Percentiles rank a stretch among this genome's conserved stretches.
Conservation (phyloP, 2,329 filamentous ascomycete genomes). For the Aspergillus clavatus region DNA sequence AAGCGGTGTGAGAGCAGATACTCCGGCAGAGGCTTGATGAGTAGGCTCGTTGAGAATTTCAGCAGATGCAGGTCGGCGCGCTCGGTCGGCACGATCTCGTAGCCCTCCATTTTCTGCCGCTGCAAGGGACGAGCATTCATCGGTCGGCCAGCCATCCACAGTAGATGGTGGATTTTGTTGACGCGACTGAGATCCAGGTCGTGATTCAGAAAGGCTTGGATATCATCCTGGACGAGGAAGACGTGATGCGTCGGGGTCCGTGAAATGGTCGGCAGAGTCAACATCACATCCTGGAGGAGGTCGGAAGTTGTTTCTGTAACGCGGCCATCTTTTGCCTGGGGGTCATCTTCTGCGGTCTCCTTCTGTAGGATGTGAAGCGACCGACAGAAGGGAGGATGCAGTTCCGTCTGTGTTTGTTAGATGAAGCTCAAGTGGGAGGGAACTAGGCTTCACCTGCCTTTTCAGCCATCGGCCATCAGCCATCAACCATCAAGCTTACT, state of each 20-base stretch:
- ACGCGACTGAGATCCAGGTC: neutral
- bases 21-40: constrained; percentile 26
- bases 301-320: neutral
- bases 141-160: neutral
- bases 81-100: constrained; percentile 22
- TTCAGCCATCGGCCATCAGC: neutral
- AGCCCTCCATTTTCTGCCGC: constrained; percentile 12
- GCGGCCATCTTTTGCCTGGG: neutral
- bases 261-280: neutral
- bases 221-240: neutral
- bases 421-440: too few relatives aligned
- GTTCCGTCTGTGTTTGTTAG: neutral
- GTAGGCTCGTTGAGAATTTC: constrained; percentile 15
- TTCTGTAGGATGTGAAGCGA: neutral
- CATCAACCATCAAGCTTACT: neutral
- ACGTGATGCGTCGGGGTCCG: neutral
- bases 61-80: constrained; percentile 24
- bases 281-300: neutral
- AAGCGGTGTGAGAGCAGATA: constrained; percentile 20
- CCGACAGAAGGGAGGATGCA: neutral
- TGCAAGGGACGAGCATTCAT: constrained; percentile 15
- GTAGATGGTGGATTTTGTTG: neutral
- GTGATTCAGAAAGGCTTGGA: neutral
- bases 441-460: neutral
- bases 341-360: neutral